Base-by-base conservation (phyloP, 2,329 filamentous ascomycete genomes). In the Didymella glomerata region DNA sequence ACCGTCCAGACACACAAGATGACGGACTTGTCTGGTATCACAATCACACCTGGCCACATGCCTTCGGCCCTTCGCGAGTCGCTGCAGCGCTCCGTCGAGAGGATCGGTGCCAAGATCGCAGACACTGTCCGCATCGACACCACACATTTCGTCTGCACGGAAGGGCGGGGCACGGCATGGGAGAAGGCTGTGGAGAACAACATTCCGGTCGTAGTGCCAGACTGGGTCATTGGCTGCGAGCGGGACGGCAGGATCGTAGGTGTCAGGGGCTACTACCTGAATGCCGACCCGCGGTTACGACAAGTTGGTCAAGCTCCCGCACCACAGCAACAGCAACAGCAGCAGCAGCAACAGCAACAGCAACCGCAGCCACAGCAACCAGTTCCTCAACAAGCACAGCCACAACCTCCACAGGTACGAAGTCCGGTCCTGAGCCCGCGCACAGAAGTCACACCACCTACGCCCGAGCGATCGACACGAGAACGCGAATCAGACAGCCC, bases 161-260 rank as follows among this genome's bases (percentile, higher is more conserved):
- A 99, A 77, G 93, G 93, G 28, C 84, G 93, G 55, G 95, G 95
- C 30, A 85, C 91, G 49, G 85, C 90, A 13, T 99, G 95, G 95
- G 95, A 99, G 80, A 96, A 95, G 82, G 95, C 95, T 1, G 89
- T 94, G 28, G 94, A 98, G 81, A 96, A 93, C 86, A 99, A 98
- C 77, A 96, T 99, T 54, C 95, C 95, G 8, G 92, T 99, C 11
- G 95, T 99, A 22, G 87, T 95, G 38, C 95, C 95, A 20, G 95
- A 99, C 77, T 99, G 95, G 95, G 86, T 99, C 28, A 91, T 96
- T 69, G 94, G 93, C n/a, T 99, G 95, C 75, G 94, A 98, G 79
- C 86, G 90, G 66, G 93, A 92, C 76, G 94, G 94, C 44, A 88
- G 93, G 60, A 96, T 99, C 63, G 89, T 98, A 3, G 93, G 94